A percentile compares a stretch with the other conserved stretches of the same genome.
Conservation (phyloP, 805 yeast species). For the Kodamaea hsintzibuensis region DNA sequence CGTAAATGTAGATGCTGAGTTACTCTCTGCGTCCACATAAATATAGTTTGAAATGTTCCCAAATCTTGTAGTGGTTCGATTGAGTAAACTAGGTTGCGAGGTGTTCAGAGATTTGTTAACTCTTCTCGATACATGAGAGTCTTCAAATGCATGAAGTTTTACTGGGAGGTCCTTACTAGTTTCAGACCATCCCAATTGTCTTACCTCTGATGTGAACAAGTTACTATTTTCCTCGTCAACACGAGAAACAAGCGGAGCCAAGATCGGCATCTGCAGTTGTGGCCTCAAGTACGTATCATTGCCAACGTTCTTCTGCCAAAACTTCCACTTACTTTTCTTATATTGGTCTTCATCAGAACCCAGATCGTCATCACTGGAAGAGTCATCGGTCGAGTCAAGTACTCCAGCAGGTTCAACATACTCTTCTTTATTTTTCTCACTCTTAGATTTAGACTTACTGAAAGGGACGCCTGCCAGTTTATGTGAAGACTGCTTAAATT, state of each 20-base stretch:
- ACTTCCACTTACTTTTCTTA: neutral
- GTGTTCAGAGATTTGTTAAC: neutral
- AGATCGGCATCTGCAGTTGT: neutral
- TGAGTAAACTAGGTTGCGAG: neutral
- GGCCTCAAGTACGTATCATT: neutral
- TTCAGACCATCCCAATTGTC: neutral
- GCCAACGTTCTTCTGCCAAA: slow-evolving; percentile 3
- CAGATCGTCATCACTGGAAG: neutral
- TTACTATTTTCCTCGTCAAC: neutral
- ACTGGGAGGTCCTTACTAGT: neutral
- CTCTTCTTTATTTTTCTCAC: neutral
- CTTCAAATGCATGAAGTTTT: neutral
- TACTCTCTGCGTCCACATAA: neutral
- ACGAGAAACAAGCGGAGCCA: neutral
- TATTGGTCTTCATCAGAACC: neutral
- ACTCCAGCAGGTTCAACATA: neutral
- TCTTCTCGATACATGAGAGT: neutral
- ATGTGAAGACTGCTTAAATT: neutral
- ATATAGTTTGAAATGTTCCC: neutral
- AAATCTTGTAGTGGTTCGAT: neutral
- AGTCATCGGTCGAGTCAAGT: neutral
- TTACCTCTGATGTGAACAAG: neutral
- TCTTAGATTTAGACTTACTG: neutral
- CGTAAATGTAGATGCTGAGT: neutral
- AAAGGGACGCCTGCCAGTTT: neutral